Percentiles rank a stretch among this genome's conserved stretches.
Evolutionary conservation across 192 early-diverging fungal genomes (phyloP).

Genomic region (Coemansia reversa): DNA sequence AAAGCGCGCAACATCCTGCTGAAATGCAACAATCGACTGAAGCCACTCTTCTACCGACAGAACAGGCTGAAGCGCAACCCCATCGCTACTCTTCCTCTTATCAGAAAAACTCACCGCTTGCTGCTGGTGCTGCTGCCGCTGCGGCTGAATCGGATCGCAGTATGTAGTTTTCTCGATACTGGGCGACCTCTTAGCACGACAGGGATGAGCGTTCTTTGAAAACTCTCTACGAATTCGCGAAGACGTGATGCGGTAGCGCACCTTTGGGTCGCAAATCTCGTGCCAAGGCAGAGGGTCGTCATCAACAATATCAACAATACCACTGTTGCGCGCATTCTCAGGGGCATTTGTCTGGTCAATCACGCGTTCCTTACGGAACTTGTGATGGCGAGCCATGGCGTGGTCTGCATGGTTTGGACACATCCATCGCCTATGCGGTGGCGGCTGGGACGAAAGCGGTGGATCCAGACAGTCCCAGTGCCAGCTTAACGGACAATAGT

Average conservation of each 20-base stretch:
- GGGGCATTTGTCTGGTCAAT: conserved; percentile 40
- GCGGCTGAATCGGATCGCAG: neutral
- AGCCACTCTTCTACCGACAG: conserved; percentile 35
- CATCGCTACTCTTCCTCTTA: neutral
- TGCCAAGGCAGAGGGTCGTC: conserved; percentile 41
- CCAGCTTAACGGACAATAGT: conserved; percentile 53
- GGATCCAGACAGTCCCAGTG: conserved; percentile 55
- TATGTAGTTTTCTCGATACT: neutral
- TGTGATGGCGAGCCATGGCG: conserved; percentile 37
- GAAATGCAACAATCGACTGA: conserved; percentile 38
- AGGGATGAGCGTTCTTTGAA: conserved; percentile 12
- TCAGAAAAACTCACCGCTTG: neutral
- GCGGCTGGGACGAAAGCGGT: conserved; percentile 45
- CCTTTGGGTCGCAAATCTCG: conserved; percentile 49
- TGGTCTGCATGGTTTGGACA: conserved; percentile 55
- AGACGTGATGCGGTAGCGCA: conserved; percentile 35
- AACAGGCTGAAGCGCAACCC: neutral
- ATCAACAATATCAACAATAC: conserved; percentile 43
- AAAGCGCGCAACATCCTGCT: conserved; percentile 44
- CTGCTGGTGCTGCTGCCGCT: neutral
- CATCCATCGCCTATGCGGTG: conserved; percentile 47
- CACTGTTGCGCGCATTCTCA: conserved; percentile 35
- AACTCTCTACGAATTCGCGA: conserved; percentile 38
- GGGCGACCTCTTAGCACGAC: neutral
- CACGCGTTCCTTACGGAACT: conserved; percentile 47